phyloP scores from a whole-genome alignment of 768 basidiomycete genomes.

The Leccinum aurantiacum region DNA sequence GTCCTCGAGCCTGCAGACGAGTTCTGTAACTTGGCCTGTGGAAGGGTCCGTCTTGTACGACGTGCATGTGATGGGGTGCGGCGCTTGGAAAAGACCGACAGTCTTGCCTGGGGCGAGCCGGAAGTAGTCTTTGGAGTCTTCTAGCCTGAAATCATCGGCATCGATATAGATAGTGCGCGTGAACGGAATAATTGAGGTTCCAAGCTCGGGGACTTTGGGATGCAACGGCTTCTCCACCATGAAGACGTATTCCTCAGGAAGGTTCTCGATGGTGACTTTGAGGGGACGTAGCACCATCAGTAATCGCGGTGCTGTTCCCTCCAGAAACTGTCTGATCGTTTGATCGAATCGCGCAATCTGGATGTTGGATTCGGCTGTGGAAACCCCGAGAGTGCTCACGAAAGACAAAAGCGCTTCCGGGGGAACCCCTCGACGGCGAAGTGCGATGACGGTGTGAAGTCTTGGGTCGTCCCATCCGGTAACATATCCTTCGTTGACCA shows the following conservation, averaged over 20 bases:
- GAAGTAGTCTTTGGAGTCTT: slow-evolving; percentile 95
- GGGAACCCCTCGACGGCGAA: slow-evolving; percentile 94
- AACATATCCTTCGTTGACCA: slow-evolving; percentile 85
- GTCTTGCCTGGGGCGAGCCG: slow-evolving; percentile 97
- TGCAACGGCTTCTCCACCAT: slow-evolving; percentile 91
- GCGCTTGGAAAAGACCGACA: slow-evolving; percentile 93
- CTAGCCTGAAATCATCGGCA: slow-evolving; percentile 85
- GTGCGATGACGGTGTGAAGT: slow-evolving; percentile 93
- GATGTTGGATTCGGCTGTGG: slow-evolving; percentile 79
- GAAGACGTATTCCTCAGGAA: slow-evolving; percentile 79
- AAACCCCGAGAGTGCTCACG: slow-evolving; percentile 92
- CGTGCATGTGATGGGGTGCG: slow-evolving; percentile 89
- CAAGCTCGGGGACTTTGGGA: slow-evolving; percentile 88
- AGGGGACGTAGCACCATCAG: slow-evolving; percentile 90
- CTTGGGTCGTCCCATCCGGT: slow-evolving; percentile 97
- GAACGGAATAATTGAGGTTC: slow-evolving; percentile 78
- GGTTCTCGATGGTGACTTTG: slow-evolving; percentile 88
- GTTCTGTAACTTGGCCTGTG: slow-evolving; percentile 74
- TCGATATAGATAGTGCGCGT: slow-evolving; percentile 92
- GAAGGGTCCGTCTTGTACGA: slow-evolving; percentile 76
- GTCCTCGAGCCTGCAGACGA: slow-evolving; percentile 78
- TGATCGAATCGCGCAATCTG: slow-evolving; percentile 90
- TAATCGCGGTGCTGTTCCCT: slow-evolving; percentile 82
- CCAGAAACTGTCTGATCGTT: slow-evolving; percentile 83
- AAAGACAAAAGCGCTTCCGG: slow-evolving; percentile 93